phyloP scores from a whole-genome alignment of 176 grass and related monocot species.

The Thalia dealbata region DNA sequence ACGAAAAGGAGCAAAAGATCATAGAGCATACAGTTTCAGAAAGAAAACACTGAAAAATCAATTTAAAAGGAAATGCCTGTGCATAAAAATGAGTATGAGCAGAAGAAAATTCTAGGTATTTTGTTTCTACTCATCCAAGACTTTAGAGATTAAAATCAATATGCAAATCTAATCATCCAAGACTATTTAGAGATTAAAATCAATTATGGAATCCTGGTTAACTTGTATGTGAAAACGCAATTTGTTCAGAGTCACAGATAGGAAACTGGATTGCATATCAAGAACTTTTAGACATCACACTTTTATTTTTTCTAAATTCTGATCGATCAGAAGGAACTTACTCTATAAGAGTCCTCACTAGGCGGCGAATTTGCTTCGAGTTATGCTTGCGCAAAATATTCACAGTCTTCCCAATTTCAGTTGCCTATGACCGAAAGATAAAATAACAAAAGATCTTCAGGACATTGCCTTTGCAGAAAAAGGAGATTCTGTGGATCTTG shows the following conservation, averaged over 20 bases:
- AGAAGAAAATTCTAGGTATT: neutral
- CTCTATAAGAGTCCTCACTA: conserved; percentile 63
- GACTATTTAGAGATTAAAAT: too few relatives aligned
- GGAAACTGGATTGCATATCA: too few relatives aligned
- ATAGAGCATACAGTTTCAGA: neutral
- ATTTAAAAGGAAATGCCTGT: neutral
- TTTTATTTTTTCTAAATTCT: neutral
- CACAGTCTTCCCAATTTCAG: conserved; percentile 83
- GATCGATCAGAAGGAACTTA: conserved; percentile 29
- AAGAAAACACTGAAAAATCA: neutral
- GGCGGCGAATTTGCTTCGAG: conserved; percentile 55
- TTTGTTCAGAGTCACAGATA: too few relatives aligned
- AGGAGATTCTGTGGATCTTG: neutral
- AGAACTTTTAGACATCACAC: too few relatives aligned
- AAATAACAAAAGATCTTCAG: conserved; percentile 3
- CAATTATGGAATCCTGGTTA: too few relatives aligned
- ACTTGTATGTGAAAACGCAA: too few relatives aligned
- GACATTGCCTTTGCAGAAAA: neutral
- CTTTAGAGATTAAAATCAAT: too few relatives aligned
- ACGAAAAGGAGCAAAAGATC: neutral
- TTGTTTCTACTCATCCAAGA: neutral
- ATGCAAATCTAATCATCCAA: too few relatives aligned
- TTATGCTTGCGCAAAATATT: conserved; percentile 61
- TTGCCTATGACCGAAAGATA: conserved; percentile 37
- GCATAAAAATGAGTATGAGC: neutral